Evolutionary conservation across 2,329 filamentous ascomycete species (phyloP).

Genomic region (Cytospora piceicola): DNA sequence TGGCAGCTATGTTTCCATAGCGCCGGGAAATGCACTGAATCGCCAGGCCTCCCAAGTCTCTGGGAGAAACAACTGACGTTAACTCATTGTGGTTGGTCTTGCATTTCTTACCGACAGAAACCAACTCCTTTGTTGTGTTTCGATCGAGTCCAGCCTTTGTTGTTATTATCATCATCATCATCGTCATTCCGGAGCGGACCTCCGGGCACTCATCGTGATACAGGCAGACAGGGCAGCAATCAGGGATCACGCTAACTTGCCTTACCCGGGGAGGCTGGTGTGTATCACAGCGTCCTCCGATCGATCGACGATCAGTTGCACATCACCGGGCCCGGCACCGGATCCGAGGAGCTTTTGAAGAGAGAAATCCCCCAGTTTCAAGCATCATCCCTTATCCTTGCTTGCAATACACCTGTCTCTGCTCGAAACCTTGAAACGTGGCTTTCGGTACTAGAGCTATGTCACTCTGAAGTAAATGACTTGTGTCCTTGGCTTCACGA

Average conservation of each 20-base stretch:
- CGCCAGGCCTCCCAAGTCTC: not conserved
- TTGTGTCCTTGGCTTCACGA: not conserved
- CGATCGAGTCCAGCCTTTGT: not conserved
- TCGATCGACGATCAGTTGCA: not conserved
- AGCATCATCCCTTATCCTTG: constrained; percentile 1
- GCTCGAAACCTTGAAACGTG: not conserved
- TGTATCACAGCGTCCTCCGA: not conserved
- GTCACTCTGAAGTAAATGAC: not conserved
- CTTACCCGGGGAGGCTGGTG: no score
- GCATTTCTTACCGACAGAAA: not conserved
- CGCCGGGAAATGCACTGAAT: not conserved
- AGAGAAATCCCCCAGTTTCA: not conserved
- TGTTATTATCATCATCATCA: no score
- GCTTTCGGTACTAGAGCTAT: not conserved
- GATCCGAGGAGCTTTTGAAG: not conserved
- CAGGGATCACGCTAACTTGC: no score
- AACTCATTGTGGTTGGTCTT: not conserved
- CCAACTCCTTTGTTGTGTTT: not conserved
- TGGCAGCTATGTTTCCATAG: not conserved
- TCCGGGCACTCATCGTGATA: not conserved
- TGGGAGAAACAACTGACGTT: not conserved
- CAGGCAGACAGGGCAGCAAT: no score
- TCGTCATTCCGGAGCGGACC: not conserved
- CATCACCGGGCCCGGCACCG: not conserved
- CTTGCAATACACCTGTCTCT: not conserved